Percentiles rank a stretch among this genome's conserved stretches.
phyloP scores from a whole-genome alignment of 2,329 filamentous ascomycete species.

The Epichloe typhina region DNA sequence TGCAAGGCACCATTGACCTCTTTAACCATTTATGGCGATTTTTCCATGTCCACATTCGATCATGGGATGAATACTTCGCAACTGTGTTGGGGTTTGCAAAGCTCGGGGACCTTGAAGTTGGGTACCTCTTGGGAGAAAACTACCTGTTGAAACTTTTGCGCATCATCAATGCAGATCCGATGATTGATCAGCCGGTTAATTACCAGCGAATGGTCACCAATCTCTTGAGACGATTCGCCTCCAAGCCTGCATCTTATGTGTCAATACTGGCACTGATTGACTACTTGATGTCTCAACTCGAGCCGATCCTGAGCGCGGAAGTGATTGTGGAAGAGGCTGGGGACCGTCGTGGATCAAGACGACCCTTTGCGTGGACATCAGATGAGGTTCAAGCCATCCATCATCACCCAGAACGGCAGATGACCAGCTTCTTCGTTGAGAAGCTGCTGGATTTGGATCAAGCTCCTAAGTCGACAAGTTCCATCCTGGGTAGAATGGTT shows the following conservation, averaged over 20 bases:
- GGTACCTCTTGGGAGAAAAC: slow-evolving; percentile 44
- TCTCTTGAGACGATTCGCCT: slow-evolving; percentile 35
- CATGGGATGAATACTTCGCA: slow-evolving; percentile 68
- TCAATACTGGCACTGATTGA: slow-evolving; percentile 38
- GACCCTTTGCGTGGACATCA: slow-evolving; percentile 30
- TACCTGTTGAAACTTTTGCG: slow-evolving; percentile 47
- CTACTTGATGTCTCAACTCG: slow-evolving; percentile 29
- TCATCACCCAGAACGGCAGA: slow-evolving; percentile 19
- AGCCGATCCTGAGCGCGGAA: slow-evolving; percentile 21
- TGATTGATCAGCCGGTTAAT: slow-evolving; percentile 36
- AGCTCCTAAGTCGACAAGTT: slow-evolving; percentile 35
- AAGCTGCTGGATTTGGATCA: slow-evolving; percentile 53
- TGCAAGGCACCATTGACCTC: slow-evolving; percentile 29
- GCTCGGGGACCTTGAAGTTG: slow-evolving; percentile 45
- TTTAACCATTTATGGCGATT: slow-evolving; percentile 45
- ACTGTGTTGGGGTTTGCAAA: slow-evolving; percentile 54
- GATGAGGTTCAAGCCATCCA: slow-evolving; percentile 34
- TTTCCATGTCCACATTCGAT: slow-evolving; percentile 48
- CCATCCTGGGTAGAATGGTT: slow-evolving; percentile 46
- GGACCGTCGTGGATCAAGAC: slow-evolving; percentile 24
- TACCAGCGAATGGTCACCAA: slow-evolving; percentile 41
- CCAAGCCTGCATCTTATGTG: slow-evolving; percentile 40
- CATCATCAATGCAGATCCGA: slow-evolving; percentile 46
- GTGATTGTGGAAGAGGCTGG: slow-evolving; percentile 25
- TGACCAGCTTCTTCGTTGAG: slow-evolving; percentile 43